Conservation (phyloP, 2,329 filamentous ascomycete species). For the Colletotrichum salicis region DNA sequence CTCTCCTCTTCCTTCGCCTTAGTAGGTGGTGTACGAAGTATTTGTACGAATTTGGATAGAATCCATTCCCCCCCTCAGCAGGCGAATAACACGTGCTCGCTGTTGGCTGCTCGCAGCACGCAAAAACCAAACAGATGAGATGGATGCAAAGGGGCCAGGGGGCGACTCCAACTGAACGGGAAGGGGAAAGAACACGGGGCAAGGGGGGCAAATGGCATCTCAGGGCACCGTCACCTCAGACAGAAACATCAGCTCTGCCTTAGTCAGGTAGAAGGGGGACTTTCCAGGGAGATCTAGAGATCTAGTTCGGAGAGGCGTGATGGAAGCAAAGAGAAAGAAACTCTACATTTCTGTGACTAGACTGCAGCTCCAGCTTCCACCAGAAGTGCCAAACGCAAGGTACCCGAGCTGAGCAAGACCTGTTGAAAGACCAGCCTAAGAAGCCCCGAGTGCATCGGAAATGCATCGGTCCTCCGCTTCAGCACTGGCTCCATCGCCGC, state of each 20-base stretch:
- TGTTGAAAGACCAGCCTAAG: background rate
- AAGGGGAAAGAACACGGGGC: background rate
- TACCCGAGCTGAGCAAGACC: background rate
- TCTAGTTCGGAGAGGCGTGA: background rate
- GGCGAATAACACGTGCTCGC: slow-evolving; percentile 11
- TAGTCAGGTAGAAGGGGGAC: background rate
- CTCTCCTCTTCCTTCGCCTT: background rate
- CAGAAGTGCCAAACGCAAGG: background rate
- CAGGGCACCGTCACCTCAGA: background rate
- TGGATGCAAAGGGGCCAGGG: slow-evolving; percentile 1
- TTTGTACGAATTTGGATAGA: background rate
- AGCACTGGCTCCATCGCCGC: background rate
- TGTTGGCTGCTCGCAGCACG: slow-evolving; percentile 12
- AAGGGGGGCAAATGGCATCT: background rate
- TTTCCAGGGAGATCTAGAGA: background rate
- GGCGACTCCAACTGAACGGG: background rate
- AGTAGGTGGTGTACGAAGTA: background rate
- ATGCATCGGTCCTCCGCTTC: slow-evolving; percentile 14
- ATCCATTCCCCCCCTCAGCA: background rate
- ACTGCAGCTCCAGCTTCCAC: no score
- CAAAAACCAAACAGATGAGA: slow-evolving; percentile 12
- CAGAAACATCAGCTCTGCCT: background rate
- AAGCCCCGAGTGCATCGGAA: slow-evolving; percentile 13
- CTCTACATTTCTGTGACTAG: no score
- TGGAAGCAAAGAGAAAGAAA: background rate